Conservation (phyloP, 371 early-diverging fungal genomes). For the Syncephalastrum sp. region DNA sequence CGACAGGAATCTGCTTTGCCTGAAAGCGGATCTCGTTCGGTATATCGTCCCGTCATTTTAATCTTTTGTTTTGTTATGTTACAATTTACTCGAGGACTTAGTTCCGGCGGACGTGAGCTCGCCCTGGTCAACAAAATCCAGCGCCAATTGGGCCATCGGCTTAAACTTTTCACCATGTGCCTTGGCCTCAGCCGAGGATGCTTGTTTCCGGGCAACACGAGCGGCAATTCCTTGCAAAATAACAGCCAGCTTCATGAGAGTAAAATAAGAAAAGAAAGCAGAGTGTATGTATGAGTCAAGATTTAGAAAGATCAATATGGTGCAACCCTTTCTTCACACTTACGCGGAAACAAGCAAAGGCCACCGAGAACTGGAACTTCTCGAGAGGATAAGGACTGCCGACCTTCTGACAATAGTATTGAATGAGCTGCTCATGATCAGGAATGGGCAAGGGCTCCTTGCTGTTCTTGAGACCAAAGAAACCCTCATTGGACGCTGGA, state of each 20-base stretch:
- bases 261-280: background rate
- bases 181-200: constrained; percentile 76
- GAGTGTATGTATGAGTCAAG: background rate
- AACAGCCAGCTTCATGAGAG: constrained; percentile 57
- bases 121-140: constrained; percentile 41
- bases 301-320: no score
- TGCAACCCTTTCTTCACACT: constrained; percentile 45
- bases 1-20: no score
- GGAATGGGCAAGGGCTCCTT: constrained; percentile 61
- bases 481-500: constrained; percentile 21
- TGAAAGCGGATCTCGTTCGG: no score
- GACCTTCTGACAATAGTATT: constrained; percentile 59
- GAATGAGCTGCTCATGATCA: constrained; percentile 58
- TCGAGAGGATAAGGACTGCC: constrained; percentile 67
- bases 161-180: constrained; percentile 44
- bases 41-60: no score
- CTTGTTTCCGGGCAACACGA: constrained; percentile 81
- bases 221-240: constrained; percentile 90
- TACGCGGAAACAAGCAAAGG: constrained; percentile 54
- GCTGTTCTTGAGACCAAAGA: constrained; percentile 38
- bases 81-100: no score
- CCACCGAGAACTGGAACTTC: constrained; percentile 54
- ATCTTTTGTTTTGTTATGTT: no score
- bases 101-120: constrained; percentile 8
- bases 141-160: constrained; percentile 26